Evolutionary conservation across 768 basidiomycete genomes (phyloP).

Genomic region (Suillus placidus): DNA sequence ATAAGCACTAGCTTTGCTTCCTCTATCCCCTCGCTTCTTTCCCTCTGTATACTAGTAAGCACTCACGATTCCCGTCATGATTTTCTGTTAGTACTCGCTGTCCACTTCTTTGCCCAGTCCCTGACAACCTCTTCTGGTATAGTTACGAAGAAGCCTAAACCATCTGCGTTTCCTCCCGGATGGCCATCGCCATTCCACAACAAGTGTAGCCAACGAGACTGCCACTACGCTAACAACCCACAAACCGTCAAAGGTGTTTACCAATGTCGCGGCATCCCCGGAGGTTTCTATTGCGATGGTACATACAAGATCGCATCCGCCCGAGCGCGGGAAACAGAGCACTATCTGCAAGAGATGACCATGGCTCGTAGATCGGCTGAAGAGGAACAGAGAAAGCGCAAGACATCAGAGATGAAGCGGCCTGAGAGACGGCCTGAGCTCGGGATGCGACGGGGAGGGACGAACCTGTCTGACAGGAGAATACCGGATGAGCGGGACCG

Average conservation of each 20-base stretch:
- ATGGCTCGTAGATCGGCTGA: constrained; percentile 27
- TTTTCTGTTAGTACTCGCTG: constrained; percentile 28
- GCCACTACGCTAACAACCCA: constrained; percentile 35
- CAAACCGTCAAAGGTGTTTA: constrained; percentile 34
- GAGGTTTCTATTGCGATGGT: constrained; percentile 38
- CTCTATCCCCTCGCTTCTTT: constrained; percentile 14
- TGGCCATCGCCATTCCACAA: constrained; percentile 43
- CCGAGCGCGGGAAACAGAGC: constrained; percentile 36
- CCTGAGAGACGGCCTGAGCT: constrained; percentile 31
- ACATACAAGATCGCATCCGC: constrained; percentile 37
- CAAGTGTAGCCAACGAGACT: constrained; percentile 38
- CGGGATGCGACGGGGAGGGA: constrained; percentile 17
- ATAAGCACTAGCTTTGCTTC: constrained; percentile 27
- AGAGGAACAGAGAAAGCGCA: constrained; percentile 35
- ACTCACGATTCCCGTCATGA: constrained; percentile 26
- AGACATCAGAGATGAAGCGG: constrained; percentile 26
- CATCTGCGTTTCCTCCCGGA: constrained; percentile 28
- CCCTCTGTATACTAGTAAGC: constrained; percentile 9
- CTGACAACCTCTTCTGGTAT: constrained; percentile 1
- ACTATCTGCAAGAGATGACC: constrained; percentile 31
- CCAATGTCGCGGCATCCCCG: constrained; percentile 35
- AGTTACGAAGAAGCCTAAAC: constrained; percentile 37
- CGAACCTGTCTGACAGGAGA: constrained; percentile 16
- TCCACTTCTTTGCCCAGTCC: constrained; percentile 1
- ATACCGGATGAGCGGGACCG: constrained; percentile 12